Evolutionary conservation across 345 rosid species (phyloP), one percentile per base, ranked within the genome.

Genomic region (Citropsis articulata): DNA sequence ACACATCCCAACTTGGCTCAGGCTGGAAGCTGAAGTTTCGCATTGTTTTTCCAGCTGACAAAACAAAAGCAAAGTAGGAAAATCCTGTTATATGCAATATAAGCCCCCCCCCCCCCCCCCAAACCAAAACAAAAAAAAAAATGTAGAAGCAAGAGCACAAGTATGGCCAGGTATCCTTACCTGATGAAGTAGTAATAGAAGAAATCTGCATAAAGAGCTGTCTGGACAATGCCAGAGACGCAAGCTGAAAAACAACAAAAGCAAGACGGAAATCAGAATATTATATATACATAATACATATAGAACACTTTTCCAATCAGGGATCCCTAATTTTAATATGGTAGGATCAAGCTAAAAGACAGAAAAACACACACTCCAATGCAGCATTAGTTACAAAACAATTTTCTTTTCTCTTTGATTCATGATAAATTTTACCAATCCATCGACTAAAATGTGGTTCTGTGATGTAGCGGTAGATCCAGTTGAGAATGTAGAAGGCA

Each of bases 1-100:
- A 66, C 6, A 4, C 33, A 45, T 24, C 7, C 13, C 35, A 9
- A 25, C 36, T 79, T 64, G 77, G 71, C 73, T 93, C 85, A 95
- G 81, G 97, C 97, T 73, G 98, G 98, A 71, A 95, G 91, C 88
- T 95, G 91, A 83, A 95, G 94, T 88, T 90, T 95, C 24, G 91
- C 86, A 75, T 92, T 95, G 82, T 93, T 91, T 84, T 90, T 95
- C 98, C 98, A 95, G 85, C 98, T 95, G 91, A 64, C 59, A 50
- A 50, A 62, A 48, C n/a, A 19, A 72, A 75, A 67, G 6, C 55
- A 24, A 14, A 33, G 62, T 40, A 65, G 21, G 55, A 36, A 75
- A n/a, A 45, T 45, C 50, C 24, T 19, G 5, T 57, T 24, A 77
- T 4, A 56, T 27, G 28, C 22, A 55, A 60, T 31, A 42, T 53